Conservation (phyloP, 2,329 filamentous ascomycete genomes). For the Calonectria crousiana region DNA sequence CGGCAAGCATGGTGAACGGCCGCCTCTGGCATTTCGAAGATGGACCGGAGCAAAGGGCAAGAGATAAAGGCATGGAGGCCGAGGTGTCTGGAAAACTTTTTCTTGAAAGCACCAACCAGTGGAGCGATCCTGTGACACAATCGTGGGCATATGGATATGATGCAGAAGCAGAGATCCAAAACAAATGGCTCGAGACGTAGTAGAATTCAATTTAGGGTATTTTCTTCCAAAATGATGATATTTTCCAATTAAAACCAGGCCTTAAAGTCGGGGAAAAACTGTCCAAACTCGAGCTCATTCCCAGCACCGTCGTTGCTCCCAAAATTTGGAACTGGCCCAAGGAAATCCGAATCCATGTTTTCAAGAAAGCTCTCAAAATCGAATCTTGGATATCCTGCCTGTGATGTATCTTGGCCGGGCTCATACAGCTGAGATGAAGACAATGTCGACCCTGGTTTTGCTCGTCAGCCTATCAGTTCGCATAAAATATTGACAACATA, state of each 20-base stretch:
- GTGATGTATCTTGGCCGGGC: neutral
- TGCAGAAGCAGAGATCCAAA: conserved; percentile 51
- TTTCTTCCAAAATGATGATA: neutral
- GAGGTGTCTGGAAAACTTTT: conserved; percentile 55
- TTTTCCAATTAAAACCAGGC: conserved; percentile 11
- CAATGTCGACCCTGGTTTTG: neutral
- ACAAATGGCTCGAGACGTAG: neutral
- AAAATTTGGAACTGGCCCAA: neutral
- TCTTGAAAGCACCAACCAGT: conserved; percentile 58
- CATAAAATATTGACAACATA: neutral
- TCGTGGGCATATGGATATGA: conserved; percentile 63
- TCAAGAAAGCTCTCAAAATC: neutral
- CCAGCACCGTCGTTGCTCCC: neutral
- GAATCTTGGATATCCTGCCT: neutral
- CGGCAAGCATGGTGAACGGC: conserved; percentile 59
- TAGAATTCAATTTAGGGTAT: neutral
- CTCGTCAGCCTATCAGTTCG: neutral
- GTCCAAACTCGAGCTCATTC: conserved; percentile 21
- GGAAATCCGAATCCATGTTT: neutral
- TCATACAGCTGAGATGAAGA: neutral
- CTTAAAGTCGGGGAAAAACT: conserved; percentile 23
- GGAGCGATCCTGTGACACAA: conserved; percentile 60
- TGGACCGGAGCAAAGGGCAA: conserved; percentile 54
- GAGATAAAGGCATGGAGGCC: conserved; percentile 55
- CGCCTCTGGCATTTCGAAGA: conserved; percentile 61